Base-by-base conservation (phyloP, 140 eudicot species). In the Flaveria floridana region DNA sequence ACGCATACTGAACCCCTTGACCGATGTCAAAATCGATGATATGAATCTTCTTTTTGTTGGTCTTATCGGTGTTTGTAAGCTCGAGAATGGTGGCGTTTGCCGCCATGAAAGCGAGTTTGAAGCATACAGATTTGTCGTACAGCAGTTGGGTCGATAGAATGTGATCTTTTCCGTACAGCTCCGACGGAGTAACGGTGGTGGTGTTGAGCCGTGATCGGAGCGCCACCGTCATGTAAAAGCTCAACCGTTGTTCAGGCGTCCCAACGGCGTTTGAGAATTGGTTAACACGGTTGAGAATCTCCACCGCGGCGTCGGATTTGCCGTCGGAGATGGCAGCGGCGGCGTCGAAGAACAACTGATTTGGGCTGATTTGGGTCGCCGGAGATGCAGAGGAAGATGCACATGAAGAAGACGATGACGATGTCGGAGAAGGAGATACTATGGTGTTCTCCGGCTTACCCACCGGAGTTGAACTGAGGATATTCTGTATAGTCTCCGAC, bases 21-120 rank as follows among this genome's bases (percentile, higher is more conserved):
- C 98, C 94, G 6, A 93, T 79, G 23, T 90, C 98, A 42, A 93
- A 93, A 85, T 93, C 98, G 12, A 93, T 63, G 6, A 93, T 86
- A 13, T 90, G 98, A 26, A 80, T 78, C 28, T 65, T 86, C 41
- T 34, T 34, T 1, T 34, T 34, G 1, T 34, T 34, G 41, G 0
- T 34, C 0, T 71, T 44, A 6, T 55, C 71, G 6, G 76, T 50
- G 10, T 68, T 72, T 3, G 65, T 77, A 0, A 91, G 85, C 28
- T 93, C 91, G 1, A 90, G 79, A 14, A 93, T 90, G 2, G 92
- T 83, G 2, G 72, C 74, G 64, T 93, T 93, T 0, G 97, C 97
- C 2, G 94, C 91, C 91, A 90, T 84, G 59, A 90, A 82, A 37
- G 87, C 97, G 1, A 93, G 90, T 82, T 88, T 93, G 73, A 93